Conservation (phyloP, 306 rosid species). For the Boehmeria nivea region DNA sequence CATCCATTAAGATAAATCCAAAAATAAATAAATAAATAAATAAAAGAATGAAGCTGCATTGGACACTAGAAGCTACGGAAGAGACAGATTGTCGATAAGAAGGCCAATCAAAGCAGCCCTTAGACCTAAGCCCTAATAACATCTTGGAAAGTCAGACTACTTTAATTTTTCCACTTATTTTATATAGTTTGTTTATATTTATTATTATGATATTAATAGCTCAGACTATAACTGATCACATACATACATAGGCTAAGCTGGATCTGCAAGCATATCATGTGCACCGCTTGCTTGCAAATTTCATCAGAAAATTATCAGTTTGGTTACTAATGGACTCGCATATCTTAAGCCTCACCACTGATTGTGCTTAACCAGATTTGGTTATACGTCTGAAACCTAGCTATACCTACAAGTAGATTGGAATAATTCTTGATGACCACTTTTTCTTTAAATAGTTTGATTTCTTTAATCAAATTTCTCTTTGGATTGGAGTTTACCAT, state of each 20-base stretch:
- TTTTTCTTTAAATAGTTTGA: background rate
- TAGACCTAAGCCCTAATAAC: background rate
- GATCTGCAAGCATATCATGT: constrained; percentile 24
- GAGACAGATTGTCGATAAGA: constrained; percentile 27
- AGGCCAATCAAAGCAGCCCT: constrained; percentile 30
- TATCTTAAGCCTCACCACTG: constrained; percentile 18
- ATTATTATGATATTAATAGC: background rate
- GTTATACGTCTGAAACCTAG: constrained; percentile 19
- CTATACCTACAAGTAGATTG: constrained; percentile 19
- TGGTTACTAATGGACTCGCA: constrained; percentile 28
- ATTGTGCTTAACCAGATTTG: constrained; percentile 20
- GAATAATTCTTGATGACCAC: constrained; percentile 8
- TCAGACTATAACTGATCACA: background rate
- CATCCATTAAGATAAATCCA: background rate
- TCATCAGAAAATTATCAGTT: constrained; percentile 16
- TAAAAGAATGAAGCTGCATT: background rate
- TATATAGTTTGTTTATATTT: no score
- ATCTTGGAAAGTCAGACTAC: no score
- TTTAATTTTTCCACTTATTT: no score
- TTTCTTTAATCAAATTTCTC: no score
- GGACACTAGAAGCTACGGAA: constrained; percentile 28
- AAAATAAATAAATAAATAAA: background rate
- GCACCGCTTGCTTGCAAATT: constrained; percentile 18
- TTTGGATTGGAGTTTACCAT: no score
- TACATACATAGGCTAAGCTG: constrained; percentile 26